Evolutionary conservation across 306 rosid species (phyloP), one percentile per base, ranked within the genome.

Genomic region (Myrica gale): DNA sequence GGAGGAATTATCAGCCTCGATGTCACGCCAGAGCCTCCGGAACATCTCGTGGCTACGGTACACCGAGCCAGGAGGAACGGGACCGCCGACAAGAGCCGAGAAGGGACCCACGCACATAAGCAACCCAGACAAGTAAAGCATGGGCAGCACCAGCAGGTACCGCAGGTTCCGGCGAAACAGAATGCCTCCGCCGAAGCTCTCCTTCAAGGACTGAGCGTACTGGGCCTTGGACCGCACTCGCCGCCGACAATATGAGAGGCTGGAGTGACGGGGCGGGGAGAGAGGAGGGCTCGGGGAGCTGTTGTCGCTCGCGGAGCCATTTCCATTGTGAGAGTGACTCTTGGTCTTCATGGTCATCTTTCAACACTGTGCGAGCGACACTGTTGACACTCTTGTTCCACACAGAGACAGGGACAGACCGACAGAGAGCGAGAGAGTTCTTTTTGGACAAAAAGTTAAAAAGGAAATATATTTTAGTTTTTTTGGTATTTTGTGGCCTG

Each of bases 251-350:
- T 79, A 81, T n/a, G 87, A 81, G 13, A 82, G 6, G 9, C 61
- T 74, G 9, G 90, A 85, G 41, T 74, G 84, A 12, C 88, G 92
- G 55, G 82, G 91, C 17, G 99, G 99, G 0, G 97, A 96, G 10
- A 79, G 93, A 9, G 98, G 99, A 0, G 99, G 98, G 23, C 97
- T 92, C 0, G 97, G 99, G 0, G 99, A 90, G 82, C 84, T 91
- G 76, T 78, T 69, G 72, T 90, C 98, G 76, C 72, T 78, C 1
- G 85, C 76, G 73, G 75, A 61, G 68, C 79, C 92, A 74, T 76
- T 84, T 41, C 84, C 90, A 63, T 74, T 78, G 72, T 77, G 82
- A 58, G 51, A 70, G 41, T 86, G 87, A 62, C 86, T 4, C 66
- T 92, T 96, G 41, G 89, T 80, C 79, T 92, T 92, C 93, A 89